A percentile compares a stretch with the other conserved stretches of the same genome.
Conservation (phyloP, 2,329 filamentous ascomycete genomes). For the Colletotrichum sublineola region DNA sequence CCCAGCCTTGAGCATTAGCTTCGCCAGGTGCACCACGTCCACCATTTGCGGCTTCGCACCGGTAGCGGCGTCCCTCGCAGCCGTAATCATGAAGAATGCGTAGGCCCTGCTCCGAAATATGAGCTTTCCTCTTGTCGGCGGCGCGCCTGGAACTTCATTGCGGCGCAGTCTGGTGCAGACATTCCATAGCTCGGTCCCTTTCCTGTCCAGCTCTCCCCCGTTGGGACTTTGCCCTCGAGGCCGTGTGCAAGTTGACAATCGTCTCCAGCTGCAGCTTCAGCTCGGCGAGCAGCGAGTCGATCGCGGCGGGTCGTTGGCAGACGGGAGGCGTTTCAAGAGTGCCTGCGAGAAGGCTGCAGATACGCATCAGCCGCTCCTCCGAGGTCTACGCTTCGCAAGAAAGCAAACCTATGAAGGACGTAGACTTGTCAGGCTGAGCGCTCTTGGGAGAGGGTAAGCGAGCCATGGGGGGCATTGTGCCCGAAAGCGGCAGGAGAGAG, state of each 20-base stretch:
- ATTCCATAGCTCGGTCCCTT: constrained; percentile 76
- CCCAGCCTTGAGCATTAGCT: constrained; percentile 75
- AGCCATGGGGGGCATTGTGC: constrained; percentile 2
- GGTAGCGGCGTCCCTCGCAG: constrained; percentile 57
- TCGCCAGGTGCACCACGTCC: constrained; percentile 70
- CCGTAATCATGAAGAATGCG: constrained; percentile 77
- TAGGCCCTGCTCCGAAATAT: constrained; percentile 63
- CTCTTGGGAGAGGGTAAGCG: neutral
- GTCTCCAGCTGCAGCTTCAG: constrained; percentile 44
- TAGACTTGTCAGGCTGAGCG: neutral
- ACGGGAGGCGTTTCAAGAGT: constrained; percentile 35
- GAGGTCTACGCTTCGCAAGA: neutral
- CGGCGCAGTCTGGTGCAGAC: constrained; percentile 66
- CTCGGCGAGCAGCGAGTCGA: constrained; percentile 48
- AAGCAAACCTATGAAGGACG: constrained; percentile 11
- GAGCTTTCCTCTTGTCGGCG: constrained; percentile 48
- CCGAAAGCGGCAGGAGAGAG: neutral
- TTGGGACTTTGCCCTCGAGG: neutral
- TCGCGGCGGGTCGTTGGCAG: constrained; percentile 41
- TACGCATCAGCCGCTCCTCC: neutral
- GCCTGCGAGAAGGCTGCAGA: constrained; percentile 30
- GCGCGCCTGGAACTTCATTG: constrained; percentile 47
- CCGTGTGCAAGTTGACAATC: neutral
- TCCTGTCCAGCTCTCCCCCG: constrained; percentile 63
- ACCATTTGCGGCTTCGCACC: constrained; percentile 44